Evolutionary conservation across 441 rosid genomes (phyloP).

Genomic region (Euphorbia corollata): DNA sequence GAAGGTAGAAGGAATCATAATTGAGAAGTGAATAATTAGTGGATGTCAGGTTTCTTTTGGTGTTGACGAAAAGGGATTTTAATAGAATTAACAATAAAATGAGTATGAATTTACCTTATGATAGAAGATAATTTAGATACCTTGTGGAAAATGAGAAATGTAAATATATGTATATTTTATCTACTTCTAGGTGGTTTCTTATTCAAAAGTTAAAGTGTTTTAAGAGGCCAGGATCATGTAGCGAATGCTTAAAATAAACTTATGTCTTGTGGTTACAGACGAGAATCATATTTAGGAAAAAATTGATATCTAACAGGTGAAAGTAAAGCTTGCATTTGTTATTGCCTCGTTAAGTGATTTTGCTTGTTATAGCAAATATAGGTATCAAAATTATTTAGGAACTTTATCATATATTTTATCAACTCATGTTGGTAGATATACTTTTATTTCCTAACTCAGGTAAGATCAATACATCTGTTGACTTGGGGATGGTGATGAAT

Average conservation of each 20-base stretch:
- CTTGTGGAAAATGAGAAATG: no score
- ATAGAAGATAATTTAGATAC: no score
- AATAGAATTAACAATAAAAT: neutral
- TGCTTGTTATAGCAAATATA: neutral
- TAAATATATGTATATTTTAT: no score
- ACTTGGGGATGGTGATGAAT: neutral
- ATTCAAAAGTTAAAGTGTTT: no score
- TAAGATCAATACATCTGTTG: neutral
- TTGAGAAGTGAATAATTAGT: neutral
- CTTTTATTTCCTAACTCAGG: neutral
- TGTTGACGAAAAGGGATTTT: neutral
- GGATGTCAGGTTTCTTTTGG: neutral
- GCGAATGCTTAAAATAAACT: neutral
- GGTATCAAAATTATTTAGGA: neutral
- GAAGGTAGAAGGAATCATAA: no score
- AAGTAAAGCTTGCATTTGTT: neutral
- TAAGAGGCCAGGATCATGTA: no score
- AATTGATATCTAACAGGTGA: neutral
- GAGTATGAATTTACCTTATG: neutral
- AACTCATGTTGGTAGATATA: no score
- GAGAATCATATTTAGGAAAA: conserved; percentile 10
- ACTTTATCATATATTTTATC: neutral
- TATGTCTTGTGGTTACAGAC: neutral
- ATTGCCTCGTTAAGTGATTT: neutral
- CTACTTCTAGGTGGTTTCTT: no score